A percentile compares a stretch with the other conserved stretches of the same genome.
phyloP scores from a whole-genome alignment of 2,329 filamentous ascomycete genomes.

The Daldinia sp. region DNA sequence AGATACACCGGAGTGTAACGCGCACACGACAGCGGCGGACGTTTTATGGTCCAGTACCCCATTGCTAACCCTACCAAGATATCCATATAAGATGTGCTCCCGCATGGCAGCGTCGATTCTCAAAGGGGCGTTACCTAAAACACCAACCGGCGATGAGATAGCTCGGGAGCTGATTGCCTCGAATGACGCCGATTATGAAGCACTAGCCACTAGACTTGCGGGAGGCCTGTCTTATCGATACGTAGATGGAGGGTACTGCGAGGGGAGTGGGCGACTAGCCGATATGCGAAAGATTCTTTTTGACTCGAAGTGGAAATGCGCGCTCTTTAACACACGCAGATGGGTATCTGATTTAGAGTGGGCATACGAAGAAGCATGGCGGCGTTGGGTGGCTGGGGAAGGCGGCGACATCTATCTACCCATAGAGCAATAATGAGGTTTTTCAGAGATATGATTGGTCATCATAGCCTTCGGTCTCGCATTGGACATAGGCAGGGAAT shows the following conservation, averaged over 20 bases:
- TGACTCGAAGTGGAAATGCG: slow-evolving; percentile 83
- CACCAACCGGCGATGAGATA: slow-evolving; percentile 69
- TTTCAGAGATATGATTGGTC: background rate
- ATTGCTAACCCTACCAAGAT: slow-evolving; percentile 86
- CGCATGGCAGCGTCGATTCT: slow-evolving; percentile 97
- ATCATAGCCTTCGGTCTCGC: background rate
- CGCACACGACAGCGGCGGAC: slow-evolving; percentile 95
- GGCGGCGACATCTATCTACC: slow-evolving; percentile 95
- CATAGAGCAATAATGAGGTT: slow-evolving; percentile 50
- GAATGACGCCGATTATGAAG: slow-evolving; percentile 86
- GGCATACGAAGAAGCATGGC: slow-evolving; percentile 90
- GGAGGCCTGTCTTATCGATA: slow-evolving; percentile 67
- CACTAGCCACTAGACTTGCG: slow-evolving; percentile 74
- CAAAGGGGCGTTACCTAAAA: slow-evolving; percentile 83
- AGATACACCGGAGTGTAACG: slow-evolving; percentile 97
- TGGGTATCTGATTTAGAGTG: slow-evolving; percentile 92
- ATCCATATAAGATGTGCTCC: slow-evolving; percentile 98
- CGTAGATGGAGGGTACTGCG: slow-evolving; percentile 55
- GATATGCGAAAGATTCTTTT: slow-evolving; percentile 85
- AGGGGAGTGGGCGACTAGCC: slow-evolving; percentile 73
- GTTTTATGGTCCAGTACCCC: slow-evolving; percentile 97
- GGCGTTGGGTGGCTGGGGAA: slow-evolving; percentile 82
- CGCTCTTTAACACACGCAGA: slow-evolving; percentile 86
- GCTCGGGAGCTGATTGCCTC: slow-evolving; percentile 78
- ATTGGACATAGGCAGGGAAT: background rate